Conservation (phyloP, 228 moss, liverwort and hornwort species). For the Sphagnum magellanicum region DNA sequence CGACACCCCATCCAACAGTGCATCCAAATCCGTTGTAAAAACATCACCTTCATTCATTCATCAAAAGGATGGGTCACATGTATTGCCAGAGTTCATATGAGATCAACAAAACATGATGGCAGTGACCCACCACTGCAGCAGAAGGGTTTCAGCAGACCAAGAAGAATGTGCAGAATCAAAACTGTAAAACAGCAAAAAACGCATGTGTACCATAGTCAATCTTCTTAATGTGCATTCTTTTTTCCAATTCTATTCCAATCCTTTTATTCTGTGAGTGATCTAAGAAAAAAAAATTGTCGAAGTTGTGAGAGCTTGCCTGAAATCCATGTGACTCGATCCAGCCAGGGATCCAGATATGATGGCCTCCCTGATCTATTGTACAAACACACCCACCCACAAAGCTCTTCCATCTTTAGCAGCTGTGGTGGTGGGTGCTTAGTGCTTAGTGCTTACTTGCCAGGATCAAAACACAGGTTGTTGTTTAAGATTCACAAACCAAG, state of each 20-base stretch:
- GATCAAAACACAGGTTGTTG: neutral
- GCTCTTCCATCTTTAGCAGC: neutral
- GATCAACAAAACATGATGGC: neutral
- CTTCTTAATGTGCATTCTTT: too few relatives aligned
- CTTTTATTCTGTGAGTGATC: neutral
- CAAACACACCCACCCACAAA: neutral
- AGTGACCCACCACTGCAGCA: neutral
- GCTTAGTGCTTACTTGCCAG: neutral
- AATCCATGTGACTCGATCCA: conserved; percentile 75
- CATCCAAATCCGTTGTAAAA: conserved; percentile 74
- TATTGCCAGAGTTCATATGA: neutral
- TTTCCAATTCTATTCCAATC: too few relatives aligned
- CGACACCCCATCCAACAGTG: conserved; percentile 65
- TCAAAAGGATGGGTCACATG: neutral
- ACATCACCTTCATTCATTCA: conserved; percentile 63
- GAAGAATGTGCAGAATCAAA: neutral
- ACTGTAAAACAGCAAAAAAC: neutral
- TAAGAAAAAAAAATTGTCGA: neutral
- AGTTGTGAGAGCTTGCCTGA: conserved; percentile 40
- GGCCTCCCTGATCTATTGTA: conserved; percentile 68
- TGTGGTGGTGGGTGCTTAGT: neutral
- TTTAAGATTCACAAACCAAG: neutral
- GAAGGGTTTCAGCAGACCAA: neutral
- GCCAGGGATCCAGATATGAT: conserved; percentile 41
- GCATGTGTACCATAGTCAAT: neutral